phyloP scores from a whole-genome alignment of 148 eudicot genomes.

The Talinum fruticosum region DNA sequence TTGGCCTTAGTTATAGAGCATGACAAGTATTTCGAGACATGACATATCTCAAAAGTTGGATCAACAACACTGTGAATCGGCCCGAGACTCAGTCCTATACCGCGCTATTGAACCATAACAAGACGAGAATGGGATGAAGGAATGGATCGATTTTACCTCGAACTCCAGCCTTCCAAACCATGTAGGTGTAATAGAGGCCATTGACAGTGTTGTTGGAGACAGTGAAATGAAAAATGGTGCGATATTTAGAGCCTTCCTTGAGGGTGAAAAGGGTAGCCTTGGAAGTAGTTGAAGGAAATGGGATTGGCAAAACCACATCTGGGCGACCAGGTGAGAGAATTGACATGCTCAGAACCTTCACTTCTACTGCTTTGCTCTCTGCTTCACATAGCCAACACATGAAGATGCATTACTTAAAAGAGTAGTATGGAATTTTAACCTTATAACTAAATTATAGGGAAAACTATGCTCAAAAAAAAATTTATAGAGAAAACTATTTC shows the following conservation, averaged over 20 bases:
- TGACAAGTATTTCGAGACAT: too few species aligned
- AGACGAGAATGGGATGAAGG: neutral
- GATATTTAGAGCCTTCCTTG: slow-evolving; percentile 39
- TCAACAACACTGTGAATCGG: too few species aligned
- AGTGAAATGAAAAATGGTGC: slow-evolving; percentile 27
- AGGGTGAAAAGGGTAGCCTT: slow-evolving; percentile 36
- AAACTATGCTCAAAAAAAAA: too few species aligned
- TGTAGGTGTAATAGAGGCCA: slow-evolving; percentile 32
- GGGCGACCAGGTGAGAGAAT: slow-evolving; percentile 32
- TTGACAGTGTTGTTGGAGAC: slow-evolving; percentile 23
- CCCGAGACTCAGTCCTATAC: neutral
- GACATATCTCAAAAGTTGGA: too few species aligned
- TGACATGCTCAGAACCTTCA: slow-evolving; percentile 32
- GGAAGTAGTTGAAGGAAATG: slow-evolving; percentile 30
- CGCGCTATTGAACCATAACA: neutral
- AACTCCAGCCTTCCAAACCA: slow-evolving; percentile 39
- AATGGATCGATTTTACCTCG: slow-evolving; percentile 25
- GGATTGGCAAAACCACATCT: slow-evolving; percentile 32
- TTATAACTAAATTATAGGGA: neutral
- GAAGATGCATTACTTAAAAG: too few species aligned
- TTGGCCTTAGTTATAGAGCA: too few species aligned
- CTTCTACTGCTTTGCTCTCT: slow-evolving; percentile 29
- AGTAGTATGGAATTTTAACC: neutral
- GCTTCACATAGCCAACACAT: neutral
- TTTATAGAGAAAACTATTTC: neutral